A percentile compares a stretch with the other conserved stretches of the same genome.
Conservation (phyloP, 768 basidiomycete species). For the Trametes meyenii region DNA sequence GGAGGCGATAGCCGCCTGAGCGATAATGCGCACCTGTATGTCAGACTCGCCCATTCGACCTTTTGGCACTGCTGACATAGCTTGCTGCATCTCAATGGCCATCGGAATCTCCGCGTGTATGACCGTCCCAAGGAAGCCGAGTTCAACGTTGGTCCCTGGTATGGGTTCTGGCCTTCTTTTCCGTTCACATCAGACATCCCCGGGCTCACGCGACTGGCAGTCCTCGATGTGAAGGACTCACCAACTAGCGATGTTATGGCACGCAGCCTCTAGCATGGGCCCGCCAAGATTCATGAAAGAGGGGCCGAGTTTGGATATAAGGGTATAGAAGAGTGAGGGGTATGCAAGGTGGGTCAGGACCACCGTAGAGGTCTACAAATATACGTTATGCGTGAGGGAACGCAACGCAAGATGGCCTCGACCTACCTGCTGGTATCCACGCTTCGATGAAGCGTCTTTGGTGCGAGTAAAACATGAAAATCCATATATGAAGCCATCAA, state of each 20-base stretch:
- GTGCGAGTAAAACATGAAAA: constrained; percentile 78
- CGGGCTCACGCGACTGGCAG: not conserved
- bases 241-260: constrained; percentile 86
- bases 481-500: constrained; percentile 76
- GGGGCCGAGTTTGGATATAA: constrained; percentile 73
- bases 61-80: constrained; percentile 12
- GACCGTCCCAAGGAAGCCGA: constrained; percentile 83
- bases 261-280: constrained; percentile 83
- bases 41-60: constrained; percentile 11
- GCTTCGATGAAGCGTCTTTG: constrained; percentile 62
- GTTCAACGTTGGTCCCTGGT: constrained; percentile 67
- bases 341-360: constrained; percentile 80
- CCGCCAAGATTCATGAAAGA: constrained; percentile 72
- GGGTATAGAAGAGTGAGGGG: constrained; percentile 76
- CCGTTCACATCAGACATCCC: constrained; percentile 15
- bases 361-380: constrained; percentile 71
- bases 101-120: constrained; percentile 74
- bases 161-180: constrained; percentile 78
- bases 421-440: constrained; percentile 79
- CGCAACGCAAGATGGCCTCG: not conserved
- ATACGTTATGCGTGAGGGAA: constrained; percentile 2
- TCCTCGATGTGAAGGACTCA: constrained; percentile 41
- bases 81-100: constrained; percentile 69
- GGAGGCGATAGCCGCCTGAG: not conserved
- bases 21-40: constrained; percentile 4